Conservation (phyloP, 257 asterid genomes). For the Catharanthus roseus region DNA sequence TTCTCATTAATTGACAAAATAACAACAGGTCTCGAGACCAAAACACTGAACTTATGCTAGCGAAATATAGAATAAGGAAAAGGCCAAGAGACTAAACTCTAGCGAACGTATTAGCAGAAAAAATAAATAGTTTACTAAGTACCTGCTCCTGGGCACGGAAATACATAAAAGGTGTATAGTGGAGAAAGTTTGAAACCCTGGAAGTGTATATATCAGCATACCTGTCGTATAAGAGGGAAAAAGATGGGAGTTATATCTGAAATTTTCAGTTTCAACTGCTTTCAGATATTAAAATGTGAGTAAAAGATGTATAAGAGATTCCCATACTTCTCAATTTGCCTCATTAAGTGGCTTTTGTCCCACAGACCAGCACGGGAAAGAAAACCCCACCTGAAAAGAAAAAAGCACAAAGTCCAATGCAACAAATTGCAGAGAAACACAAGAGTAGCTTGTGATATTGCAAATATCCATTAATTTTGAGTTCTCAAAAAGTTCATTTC, state of each 20-base stretch:
- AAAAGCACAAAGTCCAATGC: constrained; percentile 10
- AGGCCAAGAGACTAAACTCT: background rate
- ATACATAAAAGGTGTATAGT: constrained; percentile 85
- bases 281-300: background rate
- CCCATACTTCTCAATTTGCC: constrained; percentile 84
- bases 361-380: constrained; percentile 91
- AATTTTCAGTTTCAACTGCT: background rate
- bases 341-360: constrained; percentile 96
- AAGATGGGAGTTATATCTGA: constrained; percentile 10
- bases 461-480: background rate
- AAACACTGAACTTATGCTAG: background rate
- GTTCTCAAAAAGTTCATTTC: background rate
- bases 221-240: constrained; percentile 35
- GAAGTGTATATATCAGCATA: constrained; percentile 93
- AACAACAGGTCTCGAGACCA: background rate
- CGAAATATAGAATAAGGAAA: background rate
- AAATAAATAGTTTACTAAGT: constrained; percentile 11
- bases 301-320: constrained; percentile 6
- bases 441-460: background rate
- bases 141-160: constrained; percentile 91
- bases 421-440: constrained; percentile 1
- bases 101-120: background rate
- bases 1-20: background rate
- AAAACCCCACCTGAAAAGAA: constrained; percentile 74
- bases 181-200: constrained; percentile 88